These are phyloP conservation scores for Scheffersomyces segobiensis DNA, from an alignment of 1,139 yeast genomes.

Conservation along the genomic window DNA sequence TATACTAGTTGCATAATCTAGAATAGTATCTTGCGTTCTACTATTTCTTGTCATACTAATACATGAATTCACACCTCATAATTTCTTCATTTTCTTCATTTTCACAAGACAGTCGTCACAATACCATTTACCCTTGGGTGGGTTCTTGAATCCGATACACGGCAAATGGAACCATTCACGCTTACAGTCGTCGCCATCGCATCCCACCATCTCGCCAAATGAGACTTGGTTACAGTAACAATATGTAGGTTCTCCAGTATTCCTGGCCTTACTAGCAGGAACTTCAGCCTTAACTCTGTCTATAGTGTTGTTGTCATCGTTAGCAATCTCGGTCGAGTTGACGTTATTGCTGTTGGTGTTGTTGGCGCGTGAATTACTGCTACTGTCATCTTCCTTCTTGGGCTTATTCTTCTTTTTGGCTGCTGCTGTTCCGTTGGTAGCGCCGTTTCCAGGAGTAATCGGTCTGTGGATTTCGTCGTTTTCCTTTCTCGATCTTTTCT, in stretches of 20 bases:
- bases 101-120: constrained; percentile 79
- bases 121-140: constrained; percentile 97
- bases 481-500: constrained; percentile 23
- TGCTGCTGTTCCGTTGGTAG: constrained; percentile 6
- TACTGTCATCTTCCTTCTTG: constrained; percentile 27
- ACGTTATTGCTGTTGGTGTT: constrained; percentile 2
- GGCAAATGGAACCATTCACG: constrained; percentile 98
- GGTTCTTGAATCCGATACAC: constrained; percentile 85
- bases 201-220: constrained; percentile 98
- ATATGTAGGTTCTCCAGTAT: constrained; percentile 69
- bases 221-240: constrained; percentile 97
- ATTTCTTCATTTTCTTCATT: constrained; percentile 31
- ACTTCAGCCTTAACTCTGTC: constrained; percentile 5
- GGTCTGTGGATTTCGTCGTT: constrained; percentile 7
- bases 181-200: constrained; percentile 92
- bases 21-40: background rate
- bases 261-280: constrained; percentile 4
- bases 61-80: constrained; percentile 1
- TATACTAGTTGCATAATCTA: constrained; percentile 3
- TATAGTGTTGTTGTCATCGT: constrained; percentile 7
- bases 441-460: constrained; percentile 6
- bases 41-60: background rate
- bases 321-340: constrained; percentile 5
- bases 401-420: constrained; percentile 30
- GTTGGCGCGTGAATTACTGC: constrained; percentile 2